These are phyloP conservation scores for Achlya hypogyna DNA, from an alignment of 352 stramenopile genomes.

Conservation along the genomic window DNA sequence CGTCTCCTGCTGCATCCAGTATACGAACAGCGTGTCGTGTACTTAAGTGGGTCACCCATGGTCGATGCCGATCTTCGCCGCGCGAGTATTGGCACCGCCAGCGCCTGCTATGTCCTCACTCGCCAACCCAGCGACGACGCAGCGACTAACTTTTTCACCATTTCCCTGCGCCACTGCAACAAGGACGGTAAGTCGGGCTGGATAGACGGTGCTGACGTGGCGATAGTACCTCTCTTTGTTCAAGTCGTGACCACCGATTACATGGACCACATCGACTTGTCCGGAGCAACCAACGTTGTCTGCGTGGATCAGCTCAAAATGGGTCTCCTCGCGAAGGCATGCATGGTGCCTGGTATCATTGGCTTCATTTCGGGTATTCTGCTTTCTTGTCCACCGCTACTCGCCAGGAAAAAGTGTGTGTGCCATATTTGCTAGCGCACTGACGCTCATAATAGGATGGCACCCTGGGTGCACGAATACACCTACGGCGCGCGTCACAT, in stretches of 20 bases:
- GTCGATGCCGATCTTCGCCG: constrained; percentile 55
- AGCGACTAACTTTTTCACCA: constrained; percentile 60
- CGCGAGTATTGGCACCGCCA: constrained; percentile 35
- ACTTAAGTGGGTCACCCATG: constrained; percentile 71
- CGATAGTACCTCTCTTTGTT: constrained; percentile 48
- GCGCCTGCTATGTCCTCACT: constrained; percentile 59
- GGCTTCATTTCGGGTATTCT: constrained; percentile 70
- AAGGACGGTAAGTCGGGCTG: constrained; percentile 30
- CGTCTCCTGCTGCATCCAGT: constrained; percentile 55
- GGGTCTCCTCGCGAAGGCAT: constrained; percentile 58
- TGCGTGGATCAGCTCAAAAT: constrained; percentile 71
- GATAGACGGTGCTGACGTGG: neutral
- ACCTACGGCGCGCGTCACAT: constrained; percentile 33
- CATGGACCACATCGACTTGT: constrained; percentile 59
- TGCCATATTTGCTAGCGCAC: constrained; percentile 18
- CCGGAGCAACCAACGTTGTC: constrained; percentile 52
- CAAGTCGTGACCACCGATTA: constrained; percentile 74
- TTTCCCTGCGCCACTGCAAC: constrained; percentile 69
- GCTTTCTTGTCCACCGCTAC: constrained; percentile 33
- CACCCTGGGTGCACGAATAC: constrained; percentile 48
- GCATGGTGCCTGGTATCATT: constrained; percentile 60
- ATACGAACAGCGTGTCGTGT: constrained; percentile 69
- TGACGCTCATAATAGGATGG: constrained; percentile 5
- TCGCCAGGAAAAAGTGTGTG: constrained; percentile 30
- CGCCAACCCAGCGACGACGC: constrained; percentile 56